Percentiles rank a stretch among this genome's conserved stretches.
These are phyloP conservation scores for Solanum hybrid DNA, from an alignment of 305 asterid species.

Conservation along the genomic window DNA sequence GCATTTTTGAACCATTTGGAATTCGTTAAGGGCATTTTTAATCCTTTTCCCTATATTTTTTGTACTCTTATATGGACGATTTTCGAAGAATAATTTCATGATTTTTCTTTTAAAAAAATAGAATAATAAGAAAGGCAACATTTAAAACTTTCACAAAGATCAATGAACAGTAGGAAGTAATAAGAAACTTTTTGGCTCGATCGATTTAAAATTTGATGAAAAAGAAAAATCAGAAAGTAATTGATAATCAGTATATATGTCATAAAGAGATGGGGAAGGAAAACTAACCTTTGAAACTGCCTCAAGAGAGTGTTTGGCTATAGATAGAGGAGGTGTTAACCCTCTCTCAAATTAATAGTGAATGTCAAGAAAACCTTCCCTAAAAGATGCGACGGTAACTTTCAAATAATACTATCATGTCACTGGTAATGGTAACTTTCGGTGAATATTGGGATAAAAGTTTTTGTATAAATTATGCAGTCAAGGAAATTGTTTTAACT, in stretches of 20 bases:
- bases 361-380: not conserved
- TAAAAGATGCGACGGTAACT: not conserved
- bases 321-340: not conserved
- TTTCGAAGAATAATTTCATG: not conserved
- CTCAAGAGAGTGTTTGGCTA: not conserved
- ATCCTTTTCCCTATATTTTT: not conserved
- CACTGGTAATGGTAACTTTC: not conserved
- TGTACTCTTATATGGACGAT: not conserved
- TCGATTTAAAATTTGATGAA: not conserved
- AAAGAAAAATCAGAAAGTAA: not conserved
- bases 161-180: not conserved
- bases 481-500: not conserved
- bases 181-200: not conserved
- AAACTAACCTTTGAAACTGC: not conserved
- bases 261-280: not conserved
- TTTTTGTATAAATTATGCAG: not conserved
- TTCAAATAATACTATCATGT: not conserved
- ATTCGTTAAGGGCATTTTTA: no score
- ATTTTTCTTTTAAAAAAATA: not conserved
- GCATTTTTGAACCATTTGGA: no score
- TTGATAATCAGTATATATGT: not conserved
- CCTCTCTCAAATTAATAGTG: not conserved
- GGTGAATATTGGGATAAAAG: not conserved
- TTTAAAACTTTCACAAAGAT: not conserved
- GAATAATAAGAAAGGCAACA: not conserved